Evolutionary conservation across 495 filamentous ascomycete genomes (phyloP).

Genomic region (Evansstolkia leycettana): DNA sequence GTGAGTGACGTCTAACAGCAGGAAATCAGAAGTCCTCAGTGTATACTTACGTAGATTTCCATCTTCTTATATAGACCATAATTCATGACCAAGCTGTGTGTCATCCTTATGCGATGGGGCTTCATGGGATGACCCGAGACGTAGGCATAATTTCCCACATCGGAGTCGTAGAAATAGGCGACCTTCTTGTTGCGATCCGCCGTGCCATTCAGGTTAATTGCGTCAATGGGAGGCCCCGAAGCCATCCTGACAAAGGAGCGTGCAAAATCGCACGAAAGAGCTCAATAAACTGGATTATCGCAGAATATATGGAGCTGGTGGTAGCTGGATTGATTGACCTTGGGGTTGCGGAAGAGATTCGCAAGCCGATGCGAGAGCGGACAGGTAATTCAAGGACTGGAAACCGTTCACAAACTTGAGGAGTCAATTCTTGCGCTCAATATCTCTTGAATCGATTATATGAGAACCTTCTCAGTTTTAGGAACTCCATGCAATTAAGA

Average conservation of each 20-base stretch:
- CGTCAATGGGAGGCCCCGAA: conserved; percentile 41
- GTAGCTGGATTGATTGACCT: not conserved
- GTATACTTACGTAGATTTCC: conserved; percentile 85
- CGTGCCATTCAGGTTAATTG: conserved; percentile 32
- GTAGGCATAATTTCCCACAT: conserved; percentile 97
- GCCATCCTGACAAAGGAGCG: conserved; percentile 19
- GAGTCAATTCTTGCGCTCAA: no score
- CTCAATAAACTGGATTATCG: not conserved
- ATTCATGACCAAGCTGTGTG: conserved; percentile 97
- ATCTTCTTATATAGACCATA: conserved; percentile 97
- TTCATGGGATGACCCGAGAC: conserved; percentile 99
- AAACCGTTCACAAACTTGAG: not conserved
- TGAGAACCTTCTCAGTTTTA: no score
- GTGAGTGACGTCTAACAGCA: conserved; percentile 10
- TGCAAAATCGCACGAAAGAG: not conserved
- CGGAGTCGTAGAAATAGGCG: conserved; percentile 95
- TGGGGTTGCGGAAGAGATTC: no score
- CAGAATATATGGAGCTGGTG: not conserved
- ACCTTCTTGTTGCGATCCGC: conserved; percentile 58
- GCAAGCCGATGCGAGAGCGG: no score
- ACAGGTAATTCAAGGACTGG: not conserved
- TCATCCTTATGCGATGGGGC: conserved; percentile 92
- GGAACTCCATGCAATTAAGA: no score
- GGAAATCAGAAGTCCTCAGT: no score
- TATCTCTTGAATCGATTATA: no score